Percentiles rank a stretch among this genome's conserved stretches.
phyloP scores from a whole-genome alignment of 1,284 basidiomycete genomes.

The Heimioporus punctisporus region DNA sequence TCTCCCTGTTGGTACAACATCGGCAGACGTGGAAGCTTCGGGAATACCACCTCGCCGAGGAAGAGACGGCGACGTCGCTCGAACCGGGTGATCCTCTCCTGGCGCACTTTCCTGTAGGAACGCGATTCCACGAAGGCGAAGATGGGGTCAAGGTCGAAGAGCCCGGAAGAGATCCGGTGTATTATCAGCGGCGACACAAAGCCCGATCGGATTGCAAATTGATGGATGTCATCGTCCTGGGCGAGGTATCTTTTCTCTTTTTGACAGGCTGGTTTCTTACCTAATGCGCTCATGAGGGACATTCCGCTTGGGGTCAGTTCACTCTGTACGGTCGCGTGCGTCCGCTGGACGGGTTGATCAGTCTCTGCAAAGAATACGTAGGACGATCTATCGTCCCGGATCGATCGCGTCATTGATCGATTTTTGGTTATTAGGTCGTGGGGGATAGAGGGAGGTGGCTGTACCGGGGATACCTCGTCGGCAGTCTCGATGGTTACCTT shows the following conservation, averaged over 20 bases:
- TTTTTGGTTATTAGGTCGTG: constrained; percentile 46
- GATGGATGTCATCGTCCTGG: constrained; percentile 64
- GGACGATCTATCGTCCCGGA: not conserved
- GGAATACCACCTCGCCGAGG: constrained; percentile 61
- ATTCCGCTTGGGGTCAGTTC: constrained; percentile 83
- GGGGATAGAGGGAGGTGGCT: constrained; percentile 76
- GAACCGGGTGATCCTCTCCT: constrained; percentile 38
- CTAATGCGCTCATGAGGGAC: constrained; percentile 50
- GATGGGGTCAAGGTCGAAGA: constrained; percentile 21
- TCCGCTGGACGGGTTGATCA: constrained; percentile 71
- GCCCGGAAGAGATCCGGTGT: constrained; percentile 30
- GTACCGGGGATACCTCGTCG: constrained; percentile 76
- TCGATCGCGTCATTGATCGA: constrained; percentile 1
- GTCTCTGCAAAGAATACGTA: constrained; percentile 76
- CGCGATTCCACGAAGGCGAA: constrained; percentile 19
- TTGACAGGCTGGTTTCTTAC: not conserved
- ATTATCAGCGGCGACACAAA: constrained; percentile 39
- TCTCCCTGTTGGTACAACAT: constrained; percentile 63
- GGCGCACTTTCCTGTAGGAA: constrained; percentile 27
- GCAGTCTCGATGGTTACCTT: constrained; percentile 60
- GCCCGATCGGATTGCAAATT: constrained; percentile 13
- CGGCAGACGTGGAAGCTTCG: constrained; percentile 78
- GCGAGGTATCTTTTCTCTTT: constrained; percentile 51
- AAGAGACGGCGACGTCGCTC: constrained; percentile 18
- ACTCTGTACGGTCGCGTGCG: constrained; percentile 68